Conservation (phyloP, 225 moss, liverwort and hornwort genomes). For the Antitrichia curtipendula region DNA sequence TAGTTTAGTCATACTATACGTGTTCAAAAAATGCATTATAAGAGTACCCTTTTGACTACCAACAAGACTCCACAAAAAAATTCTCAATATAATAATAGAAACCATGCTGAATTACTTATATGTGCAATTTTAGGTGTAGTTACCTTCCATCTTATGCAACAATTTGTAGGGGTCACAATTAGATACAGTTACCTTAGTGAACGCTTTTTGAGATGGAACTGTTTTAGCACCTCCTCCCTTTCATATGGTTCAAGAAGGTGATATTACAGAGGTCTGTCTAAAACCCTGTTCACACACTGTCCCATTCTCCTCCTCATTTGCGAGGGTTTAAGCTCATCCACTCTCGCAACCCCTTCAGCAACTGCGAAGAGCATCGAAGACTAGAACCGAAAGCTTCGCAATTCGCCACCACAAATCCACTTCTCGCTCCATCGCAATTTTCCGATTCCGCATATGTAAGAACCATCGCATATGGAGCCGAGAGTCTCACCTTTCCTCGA, state of each 20-base stretch:
- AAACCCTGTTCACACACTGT: not conserved
- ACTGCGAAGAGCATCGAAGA: not conserved
- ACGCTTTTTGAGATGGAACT: not conserved
- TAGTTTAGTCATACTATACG: not conserved
- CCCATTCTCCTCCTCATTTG: not conserved
- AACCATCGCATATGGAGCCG: not conserved
- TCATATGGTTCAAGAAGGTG: not conserved
- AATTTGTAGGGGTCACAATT: not conserved
- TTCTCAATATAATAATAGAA: not conserved
- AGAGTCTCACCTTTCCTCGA: not conserved
- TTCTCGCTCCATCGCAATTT: not conserved
- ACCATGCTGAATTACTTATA: not conserved
- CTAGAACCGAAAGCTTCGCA: not conserved
- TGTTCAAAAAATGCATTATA: not conserved
- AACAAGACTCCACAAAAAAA: rapidly evolving
- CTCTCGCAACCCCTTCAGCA: not conserved
- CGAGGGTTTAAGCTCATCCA: not conserved
- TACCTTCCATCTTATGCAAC: not conserved
- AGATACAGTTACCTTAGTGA: not conserved
- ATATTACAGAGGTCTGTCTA: not conserved
- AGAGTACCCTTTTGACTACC: not conserved
- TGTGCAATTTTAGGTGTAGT: not conserved
- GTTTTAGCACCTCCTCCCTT: not conserved
- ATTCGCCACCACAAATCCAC: not conserved
- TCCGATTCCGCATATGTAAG: not conserved